phyloP scores from a whole-genome alignment of 805 yeast genomes.

The Candida methanosorbosa region DNA sequence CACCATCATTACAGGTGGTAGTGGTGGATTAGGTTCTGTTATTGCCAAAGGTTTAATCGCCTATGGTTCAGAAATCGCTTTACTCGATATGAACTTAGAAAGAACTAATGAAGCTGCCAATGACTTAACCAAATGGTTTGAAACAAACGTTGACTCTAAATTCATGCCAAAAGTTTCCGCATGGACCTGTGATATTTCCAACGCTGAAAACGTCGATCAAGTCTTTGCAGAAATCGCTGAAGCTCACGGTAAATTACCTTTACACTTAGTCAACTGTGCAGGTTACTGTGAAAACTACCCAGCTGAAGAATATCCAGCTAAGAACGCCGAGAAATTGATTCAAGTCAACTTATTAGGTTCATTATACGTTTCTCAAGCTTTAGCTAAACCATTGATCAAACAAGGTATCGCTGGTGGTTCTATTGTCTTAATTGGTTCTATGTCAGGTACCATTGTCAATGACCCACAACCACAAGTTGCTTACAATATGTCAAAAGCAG shows the following conservation, averaged over 20 bases:
- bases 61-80: conserved; percentile 71
- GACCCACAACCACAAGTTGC: conserved; percentile 76
- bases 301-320: conserved; percentile 69
- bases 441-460: conserved; percentile 72
- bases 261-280: conserved; percentile 68
- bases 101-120: conserved; percentile 49
- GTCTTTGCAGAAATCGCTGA: conserved; percentile 45
- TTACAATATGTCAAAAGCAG: conserved; percentile 82
- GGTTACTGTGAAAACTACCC: conserved; percentile 78
- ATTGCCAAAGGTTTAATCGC: conserved; percentile 59
- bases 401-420: conserved; percentile 49
- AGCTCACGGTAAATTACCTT: conserved; percentile 54
- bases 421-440: conserved; percentile 63
- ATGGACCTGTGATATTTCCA: conserved; percentile 71
- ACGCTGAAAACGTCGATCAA: conserved; percentile 47
- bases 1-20: conserved; percentile 73
- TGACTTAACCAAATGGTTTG: conserved; percentile 26
- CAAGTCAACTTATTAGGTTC: conserved; percentile 72
- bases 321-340: conserved; percentile 57
- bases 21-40: conserved; percentile 68
- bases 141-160: conserved; percentile 16
- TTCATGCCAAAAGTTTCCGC: conserved; percentile 37
- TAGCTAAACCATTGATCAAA: conserved; percentile 58
- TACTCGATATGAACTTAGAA: conserved; percentile 58
- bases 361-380: conserved; percentile 62